Base-by-base conservation (phyloP, 2,329 filamentous ascomycete genomes). In the Talaromyces sp. region DNA sequence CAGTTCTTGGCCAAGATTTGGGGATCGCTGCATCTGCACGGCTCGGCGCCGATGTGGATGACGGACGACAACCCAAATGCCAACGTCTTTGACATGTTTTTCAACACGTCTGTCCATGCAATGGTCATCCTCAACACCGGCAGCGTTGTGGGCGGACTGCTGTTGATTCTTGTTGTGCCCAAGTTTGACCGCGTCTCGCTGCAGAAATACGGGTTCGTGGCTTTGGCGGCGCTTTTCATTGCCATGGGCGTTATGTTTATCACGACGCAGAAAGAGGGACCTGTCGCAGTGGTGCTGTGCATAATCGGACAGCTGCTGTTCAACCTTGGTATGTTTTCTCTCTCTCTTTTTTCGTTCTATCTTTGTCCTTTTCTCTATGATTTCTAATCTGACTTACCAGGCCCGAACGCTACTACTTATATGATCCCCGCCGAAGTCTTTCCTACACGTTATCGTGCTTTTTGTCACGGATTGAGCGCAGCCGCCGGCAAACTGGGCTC, bases 351-450 rank as follows among this genome's bases (percentile, higher is more conserved):
- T 21, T n/a, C n/a, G n/a, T n/a, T 27, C 6, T 59, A 21, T 29
- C 54, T 11, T 19, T 58, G 13, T 21, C 51, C 9, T 55, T 61
- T 38, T 59, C 52, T 50, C 26, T 27, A 54, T 61, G 58, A 59
- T 56, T 62, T 27, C 31, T 14, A 24, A 38, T 17, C 11, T 41
- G 6, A 52, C n/a, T 38, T 29, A 14, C 26, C 53, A 73, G 73
- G 72, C 21, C 74, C 74, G 35, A 77, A 76, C 54, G 72, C 72
- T 64, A 76, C 76, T 38, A 77, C 73, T 7, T 76, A 76, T 60
- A 77, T 80, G 66, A 80, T 84, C 41, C 80, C 82, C n/a, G 81
- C 81, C 13, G 82, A 84, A 63, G 76, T 83, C 56, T 85, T 84
- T 63, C 82, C 82, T 3, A 84, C 82, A 0, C 75, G 79, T 19